Percentiles rank a stretch among this genome's conserved stretches.
These are phyloP conservation scores for Aspergillus oerlinghausenensis DNA, from an alignment of 2,329 filamentous ascomycete genomes.

Conservation along the genomic window DNA sequence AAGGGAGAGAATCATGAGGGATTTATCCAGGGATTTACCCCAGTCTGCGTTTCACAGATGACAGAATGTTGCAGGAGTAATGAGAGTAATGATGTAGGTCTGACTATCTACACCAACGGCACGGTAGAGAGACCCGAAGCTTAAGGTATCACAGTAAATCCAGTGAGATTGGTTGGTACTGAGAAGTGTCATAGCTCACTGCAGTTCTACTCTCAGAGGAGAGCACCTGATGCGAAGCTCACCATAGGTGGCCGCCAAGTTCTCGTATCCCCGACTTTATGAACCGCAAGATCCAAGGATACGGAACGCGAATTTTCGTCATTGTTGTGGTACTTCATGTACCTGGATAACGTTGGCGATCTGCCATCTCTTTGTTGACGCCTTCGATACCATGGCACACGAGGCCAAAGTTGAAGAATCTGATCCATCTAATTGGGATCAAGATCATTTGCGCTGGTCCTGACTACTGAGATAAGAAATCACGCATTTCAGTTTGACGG, in stretches of 20 bases:
- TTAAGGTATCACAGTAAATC: too few relatives aligned
- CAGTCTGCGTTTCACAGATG: background rate
- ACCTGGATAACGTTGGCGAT: background rate
- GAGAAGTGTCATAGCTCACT: background rate
- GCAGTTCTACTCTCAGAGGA: background rate
- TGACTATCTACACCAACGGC: background rate
- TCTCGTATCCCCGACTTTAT: slow-evolving; percentile 3
- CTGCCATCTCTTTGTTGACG: background rate
- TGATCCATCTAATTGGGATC: slow-evolving; percentile 1
- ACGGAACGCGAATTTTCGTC: background rate
- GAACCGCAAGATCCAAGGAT: background rate
- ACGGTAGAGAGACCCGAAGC: background rate
- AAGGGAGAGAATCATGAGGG: background rate
- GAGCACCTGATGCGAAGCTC: slow-evolving; percentile 5
- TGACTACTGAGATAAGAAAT: slow-evolving; percentile 1
- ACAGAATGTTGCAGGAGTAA: background rate
- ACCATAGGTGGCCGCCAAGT: slow-evolving; percentile 1
- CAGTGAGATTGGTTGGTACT: background rate
- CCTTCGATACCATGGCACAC: background rate
- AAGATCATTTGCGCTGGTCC: background rate
- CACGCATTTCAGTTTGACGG: background rate
- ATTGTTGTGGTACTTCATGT: background rate
- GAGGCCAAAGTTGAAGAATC: slow-evolving; percentile 1
- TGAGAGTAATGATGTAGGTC: background rate
- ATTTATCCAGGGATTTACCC: background rate